A percentile compares a stretch with the other conserved stretches of the same genome.
Evolutionary conservation across 441 rosid species (phyloP).

Genomic region (Mallotus japonicus): DNA sequence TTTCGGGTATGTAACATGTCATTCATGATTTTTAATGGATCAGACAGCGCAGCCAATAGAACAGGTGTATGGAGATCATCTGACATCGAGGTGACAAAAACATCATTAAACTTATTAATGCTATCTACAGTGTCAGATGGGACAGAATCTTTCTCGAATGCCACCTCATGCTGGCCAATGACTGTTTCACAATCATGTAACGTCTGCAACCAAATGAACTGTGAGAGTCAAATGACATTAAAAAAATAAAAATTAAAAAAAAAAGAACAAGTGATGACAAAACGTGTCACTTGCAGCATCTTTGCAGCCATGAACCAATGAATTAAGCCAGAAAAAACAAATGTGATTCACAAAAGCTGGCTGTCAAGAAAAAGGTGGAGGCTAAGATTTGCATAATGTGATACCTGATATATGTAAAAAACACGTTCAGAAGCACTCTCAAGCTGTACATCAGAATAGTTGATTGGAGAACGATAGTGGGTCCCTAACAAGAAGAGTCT

Average conservation of each 20-base stretch:
- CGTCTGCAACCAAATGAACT: constrained; percentile 54
- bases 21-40: constrained; percentile 73
- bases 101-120: constrained; percentile 51
- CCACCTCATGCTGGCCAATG: constrained; percentile 43
- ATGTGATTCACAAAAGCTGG: constrained; percentile 1
- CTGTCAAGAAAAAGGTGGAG: neutral
- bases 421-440: constrained; percentile 92
- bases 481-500: constrained; percentile 82
- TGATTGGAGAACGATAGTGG: constrained; percentile 88
- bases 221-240: constrained; percentile 4
- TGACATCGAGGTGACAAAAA: constrained; percentile 68
- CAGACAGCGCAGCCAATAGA: constrained; percentile 81
- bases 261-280: neutral
- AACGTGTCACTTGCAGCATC: neutral
- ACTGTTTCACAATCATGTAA: constrained; percentile 58
- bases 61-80: constrained; percentile 91
- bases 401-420: constrained; percentile 88
- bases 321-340: neutral
- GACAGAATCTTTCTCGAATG: constrained; percentile 37
- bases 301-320: neutral
- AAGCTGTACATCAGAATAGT: constrained; percentile 71
- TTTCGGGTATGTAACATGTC: constrained; percentile 80
- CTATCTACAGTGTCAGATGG: constrained; percentile 46
- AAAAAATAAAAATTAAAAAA: neutral
- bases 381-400: neutral